These are phyloP conservation scores for Mycena filopes DNA, from an alignment of 768 basidiomycete genomes.

Conservation along the genomic window DNA sequence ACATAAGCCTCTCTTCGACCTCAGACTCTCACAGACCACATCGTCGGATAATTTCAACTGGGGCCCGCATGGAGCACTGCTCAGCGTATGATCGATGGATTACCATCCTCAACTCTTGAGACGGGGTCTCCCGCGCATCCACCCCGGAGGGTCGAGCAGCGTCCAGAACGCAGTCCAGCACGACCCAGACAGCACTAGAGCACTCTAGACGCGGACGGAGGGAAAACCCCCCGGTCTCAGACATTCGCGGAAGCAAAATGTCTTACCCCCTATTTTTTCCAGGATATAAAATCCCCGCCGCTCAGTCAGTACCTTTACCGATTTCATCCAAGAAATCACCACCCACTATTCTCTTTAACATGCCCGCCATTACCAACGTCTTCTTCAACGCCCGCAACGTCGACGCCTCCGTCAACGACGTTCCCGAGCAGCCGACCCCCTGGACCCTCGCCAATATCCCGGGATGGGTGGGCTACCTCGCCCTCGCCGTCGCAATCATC, in stretches of 20 bases:
- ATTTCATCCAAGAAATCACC: background rate
- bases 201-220: background rate
- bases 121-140: too few relatives aligned
- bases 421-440: background rate
- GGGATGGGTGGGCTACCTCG: background rate
- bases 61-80: too few relatives aligned
- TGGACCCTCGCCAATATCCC: background rate
- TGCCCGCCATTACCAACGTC: background rate
- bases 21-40: too few relatives aligned
- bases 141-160: too few relatives aligned
- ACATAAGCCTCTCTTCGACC: too few relatives aligned
- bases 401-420: too few relatives aligned
- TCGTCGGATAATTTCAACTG: too few relatives aligned
- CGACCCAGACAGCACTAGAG: background rate
- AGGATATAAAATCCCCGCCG: background rate
- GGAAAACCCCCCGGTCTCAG: background rate
- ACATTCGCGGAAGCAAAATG: slow-evolving; percentile 10
- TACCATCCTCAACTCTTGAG: too few relatives aligned
- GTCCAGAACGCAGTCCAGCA: background rate
- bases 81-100: too few relatives aligned
- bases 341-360: background rate
- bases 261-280: background rate
- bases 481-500: background rate
- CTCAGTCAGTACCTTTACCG: too few relatives aligned
- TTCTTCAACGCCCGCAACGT: background rate